Conservation (phyloP, 2,329 filamentous ascomycete genomes). For the Cercospora nicotianae region DNA sequence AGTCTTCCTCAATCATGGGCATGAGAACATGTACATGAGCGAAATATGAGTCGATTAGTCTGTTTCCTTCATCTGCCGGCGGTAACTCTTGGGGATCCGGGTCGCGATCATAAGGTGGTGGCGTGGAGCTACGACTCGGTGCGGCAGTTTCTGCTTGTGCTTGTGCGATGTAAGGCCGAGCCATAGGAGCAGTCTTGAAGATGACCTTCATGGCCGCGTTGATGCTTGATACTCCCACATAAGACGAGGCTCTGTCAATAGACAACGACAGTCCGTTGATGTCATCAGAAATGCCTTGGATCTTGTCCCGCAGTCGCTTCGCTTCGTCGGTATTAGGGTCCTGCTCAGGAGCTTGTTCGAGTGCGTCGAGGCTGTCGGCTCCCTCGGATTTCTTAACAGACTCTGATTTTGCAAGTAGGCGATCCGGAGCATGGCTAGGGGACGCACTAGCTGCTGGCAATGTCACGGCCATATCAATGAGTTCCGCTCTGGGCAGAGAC, state of each 20-base stretch:
- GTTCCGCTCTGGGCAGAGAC: slow-evolving; percentile 45
- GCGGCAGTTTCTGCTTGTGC: slow-evolving; percentile 31
- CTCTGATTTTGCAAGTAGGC: slow-evolving; percentile 18
- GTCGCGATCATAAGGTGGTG: slow-evolving; percentile 26
- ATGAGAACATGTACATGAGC: slow-evolving; percentile 36
- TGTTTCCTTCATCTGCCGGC: slow-evolving; percentile 33
- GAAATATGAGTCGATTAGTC: slow-evolving; percentile 38
- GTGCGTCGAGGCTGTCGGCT: slow-evolving; percentile 55
- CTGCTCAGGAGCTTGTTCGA: slow-evolving; percentile 69
- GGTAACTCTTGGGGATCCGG: slow-evolving; percentile 31
- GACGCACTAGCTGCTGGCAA: slow-evolving; percentile 43
- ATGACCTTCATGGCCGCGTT: slow-evolving; percentile 39
- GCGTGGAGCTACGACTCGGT: slow-evolving; percentile 33
- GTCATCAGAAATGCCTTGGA: slow-evolving; percentile 44
- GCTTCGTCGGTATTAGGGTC: slow-evolving; percentile 69
- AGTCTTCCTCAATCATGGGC: slow-evolving; percentile 39
- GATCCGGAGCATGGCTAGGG: slow-evolving; percentile 27
- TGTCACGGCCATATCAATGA: slow-evolving; percentile 48
- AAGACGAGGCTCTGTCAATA: slow-evolving; percentile 36
- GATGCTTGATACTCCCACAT: slow-evolving; percentile 38
- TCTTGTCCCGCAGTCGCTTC: slow-evolving; percentile 42
- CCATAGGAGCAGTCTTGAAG: slow-evolving; percentile 35
- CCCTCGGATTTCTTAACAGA: slow-evolving; percentile 48
- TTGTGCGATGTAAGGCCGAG: slow-evolving; percentile 31
- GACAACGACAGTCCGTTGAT: slow-evolving; percentile 37